Percentiles rank a stretch among this genome's conserved stretches.
phyloP scores from a whole-genome alignment of 768 basidiomycete species.

The Collybia mongolica region DNA sequence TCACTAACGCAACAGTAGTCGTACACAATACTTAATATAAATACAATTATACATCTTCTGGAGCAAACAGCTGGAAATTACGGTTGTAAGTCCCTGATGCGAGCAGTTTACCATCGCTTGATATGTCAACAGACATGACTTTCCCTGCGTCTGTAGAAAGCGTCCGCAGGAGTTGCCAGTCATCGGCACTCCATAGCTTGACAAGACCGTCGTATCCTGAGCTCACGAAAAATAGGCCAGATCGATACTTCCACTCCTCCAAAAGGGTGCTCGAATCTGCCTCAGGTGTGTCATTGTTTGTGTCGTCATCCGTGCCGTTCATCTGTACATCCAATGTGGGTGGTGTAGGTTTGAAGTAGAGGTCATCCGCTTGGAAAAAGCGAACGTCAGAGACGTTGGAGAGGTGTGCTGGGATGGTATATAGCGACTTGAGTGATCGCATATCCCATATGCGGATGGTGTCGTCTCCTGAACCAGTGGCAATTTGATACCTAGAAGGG shows the following conservation, averaged over 20 bases:
- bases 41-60: conserved; percentile 50
- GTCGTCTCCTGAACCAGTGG: conserved; percentile 95
- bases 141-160: conserved; percentile 96
- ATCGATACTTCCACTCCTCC: conserved; percentile 79
- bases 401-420: conserved; percentile 95
- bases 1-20: no score
- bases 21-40: conserved; percentile 13
- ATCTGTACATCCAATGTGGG: conserved; percentile 48
- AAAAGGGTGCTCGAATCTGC: conserved; percentile 34
- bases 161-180: conserved; percentile 90
- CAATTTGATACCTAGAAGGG: conserved; percentile 83
- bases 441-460: conserved; percentile 99
- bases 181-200: conserved; percentile 96
- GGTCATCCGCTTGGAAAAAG: conserved; percentile 79
- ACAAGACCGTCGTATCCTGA: conserved; percentile 94
- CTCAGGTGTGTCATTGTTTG: conserved; percentile 34
- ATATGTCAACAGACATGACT: conserved; percentile 97
- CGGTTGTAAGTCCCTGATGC: conserved; percentile 92
- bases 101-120: conserved; percentile 77
- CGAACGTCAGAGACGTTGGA: conserved; percentile 94
- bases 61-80: conserved; percentile 91
- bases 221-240: conserved; percentile 91
- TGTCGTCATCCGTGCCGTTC: conserved; percentile 42
- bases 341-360: conserved; percentile 39
- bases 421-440: conserved; percentile 86